Evolutionary conservation across 2,329 filamentous ascomycete species (phyloP).

Genomic region (Volutella citrinella): DNA sequence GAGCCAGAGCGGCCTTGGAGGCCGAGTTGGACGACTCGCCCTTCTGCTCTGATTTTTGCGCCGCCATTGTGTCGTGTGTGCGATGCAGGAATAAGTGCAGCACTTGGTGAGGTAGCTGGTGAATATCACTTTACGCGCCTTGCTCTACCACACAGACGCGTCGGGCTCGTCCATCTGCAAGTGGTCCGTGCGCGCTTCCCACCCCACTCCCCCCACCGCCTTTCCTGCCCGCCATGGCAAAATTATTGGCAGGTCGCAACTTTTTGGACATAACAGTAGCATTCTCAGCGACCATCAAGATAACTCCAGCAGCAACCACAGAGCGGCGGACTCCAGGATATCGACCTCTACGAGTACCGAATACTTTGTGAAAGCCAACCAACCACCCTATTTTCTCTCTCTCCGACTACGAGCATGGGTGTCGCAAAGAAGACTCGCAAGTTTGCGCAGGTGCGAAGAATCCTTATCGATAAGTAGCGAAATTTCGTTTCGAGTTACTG

Average conservation of each 20-base stretch:
- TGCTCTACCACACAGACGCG: too few species aligned
- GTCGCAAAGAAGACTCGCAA: constrained; percentile 88
- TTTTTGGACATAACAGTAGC: constrained; percentile 18
- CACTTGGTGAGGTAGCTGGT: too few species aligned
- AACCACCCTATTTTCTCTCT: too few species aligned
- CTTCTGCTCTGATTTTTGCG: constrained; percentile 46
- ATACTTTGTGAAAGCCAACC: too few species aligned
- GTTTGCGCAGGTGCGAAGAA: constrained; percentile 64
- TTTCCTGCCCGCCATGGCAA: constrained; percentile 23
- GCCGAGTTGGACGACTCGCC: constrained; percentile 62
- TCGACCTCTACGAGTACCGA: too few species aligned
- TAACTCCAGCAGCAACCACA: constrained; percentile 2
- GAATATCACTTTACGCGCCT: constrained; percentile 39
- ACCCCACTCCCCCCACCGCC: constrained; percentile 26
- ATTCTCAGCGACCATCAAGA: constrained; percentile 5
- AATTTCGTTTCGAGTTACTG: constrained; percentile 15
- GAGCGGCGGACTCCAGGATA: too few species aligned
- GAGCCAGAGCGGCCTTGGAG: constrained; percentile 52
- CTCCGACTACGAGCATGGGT: constrained; percentile 71
- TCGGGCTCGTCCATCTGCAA: constrained; percentile 13
- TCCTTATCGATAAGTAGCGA: constrained; percentile 28
- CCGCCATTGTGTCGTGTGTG: constrained; percentile 46
- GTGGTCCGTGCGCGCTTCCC: constrained; percentile 26
- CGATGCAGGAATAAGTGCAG: too few species aligned
- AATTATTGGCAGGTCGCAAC: constrained; percentile 22